Evolutionary conservation across 2,329 filamentous ascomycete genomes (phyloP), one percentile per base, ranked within the genome.

Genomic region (Apiospora hydei): DNA sequence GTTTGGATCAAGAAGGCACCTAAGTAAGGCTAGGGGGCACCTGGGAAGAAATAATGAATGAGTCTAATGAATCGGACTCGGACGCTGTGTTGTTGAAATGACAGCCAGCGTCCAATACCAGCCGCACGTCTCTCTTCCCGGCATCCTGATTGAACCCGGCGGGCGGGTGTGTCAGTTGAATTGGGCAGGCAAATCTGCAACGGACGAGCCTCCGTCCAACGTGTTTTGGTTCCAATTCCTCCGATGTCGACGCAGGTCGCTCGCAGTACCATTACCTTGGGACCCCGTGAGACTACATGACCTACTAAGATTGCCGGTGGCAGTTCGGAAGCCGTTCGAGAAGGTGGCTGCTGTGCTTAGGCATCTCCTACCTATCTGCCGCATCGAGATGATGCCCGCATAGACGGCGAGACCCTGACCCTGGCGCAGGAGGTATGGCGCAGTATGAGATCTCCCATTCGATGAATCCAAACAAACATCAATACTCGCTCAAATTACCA

Each of bases 71-170:
- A 24, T 51, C 34, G 21, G 18, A 64, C 3, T 4, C 14, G 24
- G 14, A 16, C 26, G 26, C 10, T 21, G 21, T 34, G 10, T 38
- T 41, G 16, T 38, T 38, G 34, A 38, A 4, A 38, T 38, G 30
- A 18, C 10, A 10, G 18, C 4, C 30, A n/a, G 34, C 21, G 57
- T 24, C 57, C 18, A 64, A 34, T 64, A 64, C n/a, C 57, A n/a
- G 34, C 57, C 7, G 34, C 57, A 64, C 57, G 38, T 21, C 57
- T 64, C 34, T 41, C 18, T 38, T 64, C 3, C 57, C 10, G 34
- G 57, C 34, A 41, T 13, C 57, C 41, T 64, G 57, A 64, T 41
- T 64, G 57, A 64, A 64, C 57, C 57, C 57, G 34, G 57, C 57
- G 57, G 18, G 41, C 57, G 57, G 57, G 34, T 18, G 57, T 41